phyloP scores from a whole-genome alignment of 2,329 filamentous ascomycete genomes.

The Colletotrichum tanaceti region DNA sequence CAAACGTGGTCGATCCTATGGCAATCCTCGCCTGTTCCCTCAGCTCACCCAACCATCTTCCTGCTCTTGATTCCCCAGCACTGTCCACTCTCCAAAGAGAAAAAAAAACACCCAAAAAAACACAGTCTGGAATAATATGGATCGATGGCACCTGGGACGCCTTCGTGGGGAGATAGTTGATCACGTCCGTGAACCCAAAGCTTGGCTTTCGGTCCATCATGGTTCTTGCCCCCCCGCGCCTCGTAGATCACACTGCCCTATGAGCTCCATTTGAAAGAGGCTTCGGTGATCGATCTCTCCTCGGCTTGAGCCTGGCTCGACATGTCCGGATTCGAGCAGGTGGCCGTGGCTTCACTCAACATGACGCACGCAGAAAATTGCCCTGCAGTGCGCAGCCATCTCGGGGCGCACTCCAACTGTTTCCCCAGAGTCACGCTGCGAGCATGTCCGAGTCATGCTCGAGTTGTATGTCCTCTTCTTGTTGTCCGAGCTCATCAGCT shows the following conservation, averaged over 20 bases:
- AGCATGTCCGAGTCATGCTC: slow-evolving; percentile 16
- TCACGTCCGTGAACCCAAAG: slow-evolving; percentile 18
- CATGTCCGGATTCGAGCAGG: not conserved
- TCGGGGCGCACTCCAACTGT: not conserved
- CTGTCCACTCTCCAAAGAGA: slow-evolving; percentile 15
- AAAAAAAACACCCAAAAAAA: too few species aligned
- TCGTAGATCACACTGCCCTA: slow-evolving; percentile 3
- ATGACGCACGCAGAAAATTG: slow-evolving; percentile 23
- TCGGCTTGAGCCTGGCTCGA: slow-evolving; percentile 10
- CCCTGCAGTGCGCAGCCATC: slow-evolving; percentile 12
- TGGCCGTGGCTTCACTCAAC: slow-evolving; percentile 27
- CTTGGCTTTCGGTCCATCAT: slow-evolving; percentile 28
- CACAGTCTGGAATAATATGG: too few species aligned
- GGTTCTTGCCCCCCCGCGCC: not conserved
- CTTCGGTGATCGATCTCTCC: not conserved
- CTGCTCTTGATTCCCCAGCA: not conserved
- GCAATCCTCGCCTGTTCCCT: slow-evolving; percentile 28
- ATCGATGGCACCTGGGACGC: slow-evolving; percentile 28
- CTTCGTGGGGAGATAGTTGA: slow-evolving; percentile 26
- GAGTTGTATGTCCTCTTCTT: not conserved
- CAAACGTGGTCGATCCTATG: slow-evolving; percentile 30
- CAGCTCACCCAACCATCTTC: not conserved
- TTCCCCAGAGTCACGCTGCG: not conserved
- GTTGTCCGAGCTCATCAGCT: not conserved
- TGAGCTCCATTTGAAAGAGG: not conserved